phyloP scores from a whole-genome alignment of 495 filamentous ascomycete species.

The Neurospora cerealis region DNA sequence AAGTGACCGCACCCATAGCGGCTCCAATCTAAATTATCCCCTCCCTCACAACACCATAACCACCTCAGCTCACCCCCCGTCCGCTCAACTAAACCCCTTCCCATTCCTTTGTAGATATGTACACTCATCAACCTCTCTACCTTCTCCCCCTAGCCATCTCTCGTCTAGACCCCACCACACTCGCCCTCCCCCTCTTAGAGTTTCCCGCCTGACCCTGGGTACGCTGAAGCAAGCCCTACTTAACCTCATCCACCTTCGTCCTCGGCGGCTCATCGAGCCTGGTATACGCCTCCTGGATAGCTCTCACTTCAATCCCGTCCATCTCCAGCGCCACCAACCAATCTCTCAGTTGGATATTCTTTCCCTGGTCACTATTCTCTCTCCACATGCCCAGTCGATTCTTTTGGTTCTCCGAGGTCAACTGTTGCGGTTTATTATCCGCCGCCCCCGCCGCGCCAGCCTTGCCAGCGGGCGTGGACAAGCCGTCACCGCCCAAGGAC shows the following conservation, averaged over 20 bases:
- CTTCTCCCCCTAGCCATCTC: not conserved
- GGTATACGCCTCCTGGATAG: constrained; percentile 44
- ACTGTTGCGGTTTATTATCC: constrained; percentile 12
- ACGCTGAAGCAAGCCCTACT: not conserved
- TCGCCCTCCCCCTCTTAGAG: not conserved
- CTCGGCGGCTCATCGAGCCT: constrained; percentile 34
- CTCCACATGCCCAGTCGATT: constrained; percentile 48
- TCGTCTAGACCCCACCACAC: not conserved
- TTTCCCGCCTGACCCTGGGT: not conserved
- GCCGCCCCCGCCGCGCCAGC: not conserved
- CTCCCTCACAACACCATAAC: not conserved
- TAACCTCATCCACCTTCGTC: not conserved
- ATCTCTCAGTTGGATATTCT: constrained; percentile 60
- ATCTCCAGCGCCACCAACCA: constrained; percentile 54
- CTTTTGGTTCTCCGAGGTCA: constrained; percentile 27
- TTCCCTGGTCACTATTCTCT: constrained; percentile 51
- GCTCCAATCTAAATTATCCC: not conserved
- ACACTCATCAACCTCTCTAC: not conserved
- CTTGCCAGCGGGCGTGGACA: constrained; percentile 14
- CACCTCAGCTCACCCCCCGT: not conserved
- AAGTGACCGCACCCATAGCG: not conserved
- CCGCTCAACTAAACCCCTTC: not conserved
- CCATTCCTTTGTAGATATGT: not conserved
- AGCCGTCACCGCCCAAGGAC: constrained; percentile 15
- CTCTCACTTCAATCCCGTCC: constrained; percentile 45